These are phyloP conservation scores for Xylaria sp. DNA, from an alignment of 2,329 filamentous ascomycete genomes.

Conservation along the genomic window DNA sequence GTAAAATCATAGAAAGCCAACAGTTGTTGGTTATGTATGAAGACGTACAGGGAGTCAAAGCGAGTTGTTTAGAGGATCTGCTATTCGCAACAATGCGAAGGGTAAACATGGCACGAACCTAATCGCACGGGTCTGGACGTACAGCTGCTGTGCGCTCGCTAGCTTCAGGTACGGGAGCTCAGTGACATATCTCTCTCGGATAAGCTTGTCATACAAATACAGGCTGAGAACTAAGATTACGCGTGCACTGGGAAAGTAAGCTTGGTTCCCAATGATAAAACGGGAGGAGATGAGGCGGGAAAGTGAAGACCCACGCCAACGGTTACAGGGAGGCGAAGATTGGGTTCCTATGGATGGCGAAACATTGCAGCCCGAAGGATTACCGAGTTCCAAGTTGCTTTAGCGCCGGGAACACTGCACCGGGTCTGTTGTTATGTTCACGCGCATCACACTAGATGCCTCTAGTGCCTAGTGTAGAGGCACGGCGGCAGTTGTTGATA, in stretches of 20 bases:
- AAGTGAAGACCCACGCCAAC: conserved; percentile 5
- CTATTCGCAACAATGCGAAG: neutral
- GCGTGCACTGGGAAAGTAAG: conserved; percentile 18
- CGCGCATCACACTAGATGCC: conserved; percentile 5
- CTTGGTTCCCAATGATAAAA: conserved; percentile 18
- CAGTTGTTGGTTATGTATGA: neutral
- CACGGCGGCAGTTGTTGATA: conserved; percentile 14
- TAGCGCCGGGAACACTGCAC: conserved; percentile 20
- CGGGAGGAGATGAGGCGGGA: conserved; percentile 5
- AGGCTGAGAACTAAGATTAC: conserved; percentile 15
- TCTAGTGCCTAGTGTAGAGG: conserved; percentile 11
- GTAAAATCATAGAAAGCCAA: neutral
- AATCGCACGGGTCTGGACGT: conserved; percentile 23
- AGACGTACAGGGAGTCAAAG: conserved; percentile 4
- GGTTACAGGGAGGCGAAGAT: conserved; percentile 22
- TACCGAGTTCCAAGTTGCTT: conserved; percentile 13
- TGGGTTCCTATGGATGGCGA: conserved; percentile 30
- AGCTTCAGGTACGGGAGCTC: conserved; percentile 27
- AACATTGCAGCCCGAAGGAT: conserved; percentile 30
- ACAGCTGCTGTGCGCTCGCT: conserved; percentile 32
- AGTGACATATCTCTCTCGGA: conserved; percentile 17
- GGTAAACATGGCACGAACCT: conserved; percentile 25
- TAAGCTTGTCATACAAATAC: conserved; percentile 6
- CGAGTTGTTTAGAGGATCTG: neutral
- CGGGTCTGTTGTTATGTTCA: conserved; percentile 16